A percentile compares a stretch with the other conserved stretches of the same genome.
These are phyloP conservation scores for Penicillium crystallinum DNA, from an alignment of 495 filamentous ascomycete species.

Conservation along the genomic window DNA sequence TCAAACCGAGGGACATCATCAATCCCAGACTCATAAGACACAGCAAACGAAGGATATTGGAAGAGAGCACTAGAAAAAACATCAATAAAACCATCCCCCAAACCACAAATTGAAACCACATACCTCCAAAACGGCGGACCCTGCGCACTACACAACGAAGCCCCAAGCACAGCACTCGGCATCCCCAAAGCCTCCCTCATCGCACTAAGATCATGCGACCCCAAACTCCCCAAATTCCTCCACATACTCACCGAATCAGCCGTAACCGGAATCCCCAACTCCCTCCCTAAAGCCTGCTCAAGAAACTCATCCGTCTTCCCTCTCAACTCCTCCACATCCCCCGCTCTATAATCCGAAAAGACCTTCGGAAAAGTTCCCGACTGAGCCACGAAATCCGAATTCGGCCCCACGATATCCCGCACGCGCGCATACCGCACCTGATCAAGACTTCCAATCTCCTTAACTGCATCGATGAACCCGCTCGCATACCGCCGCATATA, in stretches of 20 bases:
- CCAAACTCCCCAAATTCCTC: constrained; percentile 30
- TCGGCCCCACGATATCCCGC: constrained; percentile 42
- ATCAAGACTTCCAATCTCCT: constrained; percentile 25
- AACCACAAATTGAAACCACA: background rate
- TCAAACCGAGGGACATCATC: constrained; percentile 45
- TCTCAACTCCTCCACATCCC: constrained; percentile 14
- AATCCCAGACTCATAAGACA: constrained; percentile 47
- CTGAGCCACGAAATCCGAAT: constrained; percentile 39
- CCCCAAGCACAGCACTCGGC: constrained; percentile 6
- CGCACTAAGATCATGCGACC: constrained; percentile 39
- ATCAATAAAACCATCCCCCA: background rate
- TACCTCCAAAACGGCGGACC: constrained; percentile 9
- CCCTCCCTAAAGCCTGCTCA: constrained; percentile 1
- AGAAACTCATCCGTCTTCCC: constrained; percentile 8
- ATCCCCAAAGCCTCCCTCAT: constrained; percentile 45
- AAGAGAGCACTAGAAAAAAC: constrained; percentile 3
- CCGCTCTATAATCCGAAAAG: constrained; percentile 26
- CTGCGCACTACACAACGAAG: constrained; percentile 2
- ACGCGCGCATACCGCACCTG: constrained; percentile 39
- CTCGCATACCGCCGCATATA: constrained; percentile 45
- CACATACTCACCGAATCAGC: constrained; percentile 7
- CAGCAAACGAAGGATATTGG: constrained; percentile 30
- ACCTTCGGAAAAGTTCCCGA: constrained; percentile 37
- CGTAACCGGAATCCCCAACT: constrained; percentile 2
- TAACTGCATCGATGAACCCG: constrained; percentile 31